Evolutionary conservation across 2,329 filamentous ascomycete genomes (phyloP), one percentile per base, ranked within the genome.

Genomic region (Aspergillus terreus): DNA sequence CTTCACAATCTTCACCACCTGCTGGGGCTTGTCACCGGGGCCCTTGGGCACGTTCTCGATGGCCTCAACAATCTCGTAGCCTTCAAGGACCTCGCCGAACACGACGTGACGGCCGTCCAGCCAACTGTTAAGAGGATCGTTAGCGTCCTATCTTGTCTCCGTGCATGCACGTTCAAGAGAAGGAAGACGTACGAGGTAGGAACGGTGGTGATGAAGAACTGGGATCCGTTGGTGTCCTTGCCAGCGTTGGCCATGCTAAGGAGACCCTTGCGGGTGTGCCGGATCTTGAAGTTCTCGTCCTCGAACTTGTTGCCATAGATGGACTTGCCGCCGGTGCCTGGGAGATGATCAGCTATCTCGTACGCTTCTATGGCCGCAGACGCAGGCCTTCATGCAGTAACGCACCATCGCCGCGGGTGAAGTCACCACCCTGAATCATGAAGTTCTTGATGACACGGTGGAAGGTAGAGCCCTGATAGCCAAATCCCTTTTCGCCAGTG

Each of bases 231-330:
- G 65, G 82, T 85, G 63, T 84, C 80, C 67, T 82, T 81, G 66
- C 82, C 82, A 50, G 80, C 75, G 71, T 85, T 85, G 62, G 81
- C 83, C 83, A 83, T 86, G 75, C 79, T 84, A 57, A 87, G 71
- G 50, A 83, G 75, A 53, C 82, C 82, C 67, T 80, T 82, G 71
- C 82, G 82, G 71, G 75, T 83, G 75, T 86, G 83, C 73, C 83
- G 84, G 65, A 86, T 75, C 76, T 86, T 85, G 76, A 87, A 85
- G 79, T 86, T 87, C 78, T 87, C 84, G 60, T 87, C 84, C 47
- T 77, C 72, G 69, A 87, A 86, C 72, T 85, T 85, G 55, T 76
- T 72, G 58, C 83, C 83, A 65, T 86, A 86, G 70, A 86, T 86
- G 53, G 81, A 84, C 74, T 85, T 84, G 59, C 84, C 84, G 56